These are phyloP conservation scores for Dendrobium huoshanense DNA, from an alignment of 106 monocot genomes.

Conservation along the genomic window DNA sequence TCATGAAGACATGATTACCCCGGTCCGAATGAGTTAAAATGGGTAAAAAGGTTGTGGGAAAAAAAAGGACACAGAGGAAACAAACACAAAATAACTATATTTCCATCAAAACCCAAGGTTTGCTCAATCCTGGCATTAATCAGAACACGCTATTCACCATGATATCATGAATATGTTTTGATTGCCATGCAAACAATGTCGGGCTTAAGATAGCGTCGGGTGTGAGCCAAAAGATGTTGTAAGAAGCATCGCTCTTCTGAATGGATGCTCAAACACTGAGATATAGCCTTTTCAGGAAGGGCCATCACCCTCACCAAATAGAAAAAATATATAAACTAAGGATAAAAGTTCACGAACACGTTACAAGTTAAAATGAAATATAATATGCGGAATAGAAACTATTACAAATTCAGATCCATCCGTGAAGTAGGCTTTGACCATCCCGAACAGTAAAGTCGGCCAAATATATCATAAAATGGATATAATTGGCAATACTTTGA, in stretches of 20 bases:
- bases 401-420: constrained; percentile 2
- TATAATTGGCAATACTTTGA: background rate
- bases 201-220: background rate
- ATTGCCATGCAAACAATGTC: background rate
- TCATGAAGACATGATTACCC: background rate
- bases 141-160: background rate
- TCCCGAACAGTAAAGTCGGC: background rate
- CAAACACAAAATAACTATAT: background rate
- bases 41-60: background rate
- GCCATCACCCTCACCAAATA: background rate
- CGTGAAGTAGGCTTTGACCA: background rate
- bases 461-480: background rate
- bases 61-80: background rate
- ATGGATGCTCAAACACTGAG: background rate
- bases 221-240: background rate
- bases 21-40: background rate
- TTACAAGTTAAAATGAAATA: background rate
- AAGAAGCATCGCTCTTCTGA: background rate
- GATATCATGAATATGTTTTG: background rate
- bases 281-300: background rate
- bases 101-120: background rate
- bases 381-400: background rate
- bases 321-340: background rate
- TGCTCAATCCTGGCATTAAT: background rate
- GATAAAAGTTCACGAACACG: background rate